Conservation (phyloP, 2,329 filamentous ascomycete genomes). For the Cercospora zeae-maydis region DNA sequence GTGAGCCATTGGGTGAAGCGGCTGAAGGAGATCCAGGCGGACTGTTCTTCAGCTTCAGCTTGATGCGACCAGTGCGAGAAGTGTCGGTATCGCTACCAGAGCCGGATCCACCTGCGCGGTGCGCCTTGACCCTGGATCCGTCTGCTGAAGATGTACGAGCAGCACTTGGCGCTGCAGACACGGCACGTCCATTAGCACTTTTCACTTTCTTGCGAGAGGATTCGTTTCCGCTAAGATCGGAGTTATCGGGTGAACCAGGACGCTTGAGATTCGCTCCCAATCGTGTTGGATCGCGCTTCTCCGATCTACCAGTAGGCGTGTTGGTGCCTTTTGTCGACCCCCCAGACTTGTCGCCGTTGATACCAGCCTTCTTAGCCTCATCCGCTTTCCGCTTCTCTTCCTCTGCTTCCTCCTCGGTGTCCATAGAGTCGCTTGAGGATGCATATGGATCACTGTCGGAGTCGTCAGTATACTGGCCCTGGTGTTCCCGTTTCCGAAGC, state of each 20-base stretch:
- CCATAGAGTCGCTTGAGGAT: conserved; percentile 54
- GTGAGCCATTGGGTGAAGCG: conserved; percentile 33
- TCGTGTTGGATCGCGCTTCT: conserved; percentile 51
- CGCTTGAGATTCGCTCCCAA: conserved; percentile 65
- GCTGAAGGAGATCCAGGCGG: conserved; percentile 40
- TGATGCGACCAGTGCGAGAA: conserved; percentile 59
- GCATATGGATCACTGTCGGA: conserved; percentile 44
- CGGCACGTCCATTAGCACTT: conserved; percentile 41
- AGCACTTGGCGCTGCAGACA: conserved; percentile 20
- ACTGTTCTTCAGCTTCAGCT: conserved; percentile 54
- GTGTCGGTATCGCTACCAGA: conserved; percentile 70
- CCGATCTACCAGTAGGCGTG: conserved; percentile 58
- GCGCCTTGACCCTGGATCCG: conserved; percentile 15
- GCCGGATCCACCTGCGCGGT: conserved; percentile 42
- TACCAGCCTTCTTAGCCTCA: conserved; percentile 49
- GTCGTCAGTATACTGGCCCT: conserved; percentile 79
- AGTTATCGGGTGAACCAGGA: conserved; percentile 78
- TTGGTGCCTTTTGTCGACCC: conserved; percentile 67
- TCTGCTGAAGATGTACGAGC: conserved; percentile 27
- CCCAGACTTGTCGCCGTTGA: conserved; percentile 50
- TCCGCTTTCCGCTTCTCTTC: conserved; percentile 40
- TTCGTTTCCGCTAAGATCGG: conserved; percentile 89
- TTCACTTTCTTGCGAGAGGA: conserved; percentile 70
- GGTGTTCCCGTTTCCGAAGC: conserved; percentile 78
- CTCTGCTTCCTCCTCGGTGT: conserved; percentile 60